A percentile compares a stretch with the other conserved stretches of the same genome.
Evolutionary conservation across 257 asterid genomes (phyloP).

Genomic region (Gentiana macrophylla): DNA sequence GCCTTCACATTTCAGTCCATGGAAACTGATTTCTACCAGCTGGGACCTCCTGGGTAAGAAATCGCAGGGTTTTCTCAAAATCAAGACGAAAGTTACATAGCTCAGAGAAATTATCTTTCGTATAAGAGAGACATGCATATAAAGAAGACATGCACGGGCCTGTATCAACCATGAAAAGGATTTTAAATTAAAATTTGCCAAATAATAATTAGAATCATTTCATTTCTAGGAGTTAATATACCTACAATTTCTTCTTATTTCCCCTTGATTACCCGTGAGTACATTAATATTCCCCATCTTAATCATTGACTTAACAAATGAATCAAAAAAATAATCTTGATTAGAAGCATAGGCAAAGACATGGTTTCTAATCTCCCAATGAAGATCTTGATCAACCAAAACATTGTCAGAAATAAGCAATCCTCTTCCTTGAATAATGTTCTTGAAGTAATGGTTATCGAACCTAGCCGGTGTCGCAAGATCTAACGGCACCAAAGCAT

Average conservation of each 20-base stretch:
- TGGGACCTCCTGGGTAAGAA: no score
- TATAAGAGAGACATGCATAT: no score
- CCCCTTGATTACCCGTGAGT: constrained; percentile 33
- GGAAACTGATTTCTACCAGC: no score
- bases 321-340: constrained; percentile 26
- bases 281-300: constrained; percentile 48
- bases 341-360: constrained; percentile 30
- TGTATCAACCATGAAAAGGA: no score
- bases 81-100: no score
- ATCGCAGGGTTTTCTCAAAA: no score
- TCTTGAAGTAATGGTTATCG: constrained; percentile 44
- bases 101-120: no score
- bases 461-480: constrained; percentile 24
- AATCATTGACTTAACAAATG: constrained; percentile 40
- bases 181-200: no score
- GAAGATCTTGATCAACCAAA: constrained; percentile 20
- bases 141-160: no score
- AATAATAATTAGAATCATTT: no score
- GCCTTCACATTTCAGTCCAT: no score
- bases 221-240: constrained; percentile 16
- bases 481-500: constrained; percentile 27
- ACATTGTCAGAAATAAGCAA: constrained; percentile 46
- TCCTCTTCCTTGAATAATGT: constrained; percentile 32
- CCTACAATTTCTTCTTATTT: constrained; percentile 45
- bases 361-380: constrained; percentile 17